Conservation (phyloP, 352 stramenopile genomes). For the Globisporangium nodosum region DNA sequence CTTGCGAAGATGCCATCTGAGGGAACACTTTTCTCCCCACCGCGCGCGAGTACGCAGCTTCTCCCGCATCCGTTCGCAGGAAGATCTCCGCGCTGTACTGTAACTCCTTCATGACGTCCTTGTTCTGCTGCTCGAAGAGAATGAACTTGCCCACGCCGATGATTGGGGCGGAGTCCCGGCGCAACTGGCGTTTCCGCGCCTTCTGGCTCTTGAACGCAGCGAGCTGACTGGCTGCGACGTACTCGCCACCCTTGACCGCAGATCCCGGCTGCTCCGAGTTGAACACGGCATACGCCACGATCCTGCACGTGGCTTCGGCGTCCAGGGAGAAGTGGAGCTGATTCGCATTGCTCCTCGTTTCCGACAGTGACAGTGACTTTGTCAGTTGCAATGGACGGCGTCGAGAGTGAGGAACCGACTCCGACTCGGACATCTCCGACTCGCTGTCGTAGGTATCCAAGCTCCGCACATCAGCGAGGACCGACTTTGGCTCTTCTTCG, state of each 20-base stretch:
- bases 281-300: conserved; percentile 80
- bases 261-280: conserved; percentile 32
- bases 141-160: conserved; percentile 76
- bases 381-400: conserved; percentile 15
- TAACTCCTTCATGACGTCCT: conserved; percentile 88
- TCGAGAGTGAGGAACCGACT: conserved; percentile 27
- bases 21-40: conserved; percentile 53
- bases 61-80: conserved; percentile 51
- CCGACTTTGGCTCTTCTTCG: conserved; percentile 34
- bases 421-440: conserved; percentile 76
- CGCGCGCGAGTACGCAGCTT: conserved; percentile 69
- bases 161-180: conserved; percentile 61
- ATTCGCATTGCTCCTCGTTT: conserved; percentile 36
- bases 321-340: conserved; percentile 78
- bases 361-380: conserved; percentile 17
- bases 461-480: conserved; percentile 18
- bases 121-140: conserved; percentile 88
- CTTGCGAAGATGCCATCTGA: conserved; percentile 23
- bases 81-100: conserved; percentile 87
- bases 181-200: conserved; percentile 63
- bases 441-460: conserved; percentile 85
- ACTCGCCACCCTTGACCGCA: conserved; percentile 12
- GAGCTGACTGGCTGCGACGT: conserved; percentile 14
- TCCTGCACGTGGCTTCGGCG: conserved; percentile 72
- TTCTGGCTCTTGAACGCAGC: conserved; percentile 46